phyloP scores from a whole-genome alignment of 768 basidiomycete species.

The Lactarius deliciosus region DNA sequence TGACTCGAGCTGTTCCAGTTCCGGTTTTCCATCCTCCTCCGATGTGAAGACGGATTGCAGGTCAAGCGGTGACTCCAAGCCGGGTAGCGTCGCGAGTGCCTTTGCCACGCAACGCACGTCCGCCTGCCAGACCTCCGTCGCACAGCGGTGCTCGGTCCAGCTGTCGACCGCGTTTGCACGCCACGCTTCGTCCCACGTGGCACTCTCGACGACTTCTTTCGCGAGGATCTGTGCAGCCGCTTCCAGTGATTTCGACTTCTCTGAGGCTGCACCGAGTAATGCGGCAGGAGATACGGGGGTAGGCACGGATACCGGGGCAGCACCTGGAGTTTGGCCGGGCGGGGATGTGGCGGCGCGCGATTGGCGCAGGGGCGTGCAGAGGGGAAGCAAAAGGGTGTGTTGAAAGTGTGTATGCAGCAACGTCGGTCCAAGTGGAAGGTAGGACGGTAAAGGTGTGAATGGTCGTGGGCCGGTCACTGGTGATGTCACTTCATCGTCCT shows the following conservation, averaged over 20 bases:
- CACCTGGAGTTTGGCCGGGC: conserved; percentile 40
- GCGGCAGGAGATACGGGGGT: conserved; percentile 86
- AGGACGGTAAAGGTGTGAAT: conserved; percentile 67
- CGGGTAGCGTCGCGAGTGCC: conserved; percentile 44
- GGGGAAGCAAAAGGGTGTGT: conserved; percentile 59
- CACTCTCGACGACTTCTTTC: conserved; percentile 72
- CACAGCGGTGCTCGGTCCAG: conserved; percentile 29
- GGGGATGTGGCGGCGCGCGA: conserved; percentile 53
- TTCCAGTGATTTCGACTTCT: conserved; percentile 67
- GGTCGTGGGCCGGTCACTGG: conserved; percentile 49
- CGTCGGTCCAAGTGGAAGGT: conserved; percentile 68
- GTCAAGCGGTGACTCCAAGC: conserved; percentile 43
- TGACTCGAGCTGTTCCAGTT: conserved; percentile 42
- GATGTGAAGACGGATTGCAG: conserved; percentile 44
- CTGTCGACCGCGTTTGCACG: conserved; percentile 38
- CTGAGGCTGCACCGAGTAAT: conserved; percentile 57
- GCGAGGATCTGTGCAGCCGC: conserved; percentile 62
- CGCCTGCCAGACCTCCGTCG: conserved; percentile 52
- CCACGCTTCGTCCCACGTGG: conserved; percentile 68
- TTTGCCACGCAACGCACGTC: conserved; percentile 50
- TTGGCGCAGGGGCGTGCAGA: conserved; percentile 59
- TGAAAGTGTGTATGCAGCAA: conserved; percentile 69
- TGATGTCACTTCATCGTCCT: conserved; percentile 24
- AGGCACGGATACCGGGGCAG: conserved; percentile 56
- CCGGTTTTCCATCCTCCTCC: conserved; percentile 10